These are phyloP conservation scores for Backusella luteola DNA, from an alignment of 192 early-diverging fungal species.

Conservation along the genomic window DNA sequence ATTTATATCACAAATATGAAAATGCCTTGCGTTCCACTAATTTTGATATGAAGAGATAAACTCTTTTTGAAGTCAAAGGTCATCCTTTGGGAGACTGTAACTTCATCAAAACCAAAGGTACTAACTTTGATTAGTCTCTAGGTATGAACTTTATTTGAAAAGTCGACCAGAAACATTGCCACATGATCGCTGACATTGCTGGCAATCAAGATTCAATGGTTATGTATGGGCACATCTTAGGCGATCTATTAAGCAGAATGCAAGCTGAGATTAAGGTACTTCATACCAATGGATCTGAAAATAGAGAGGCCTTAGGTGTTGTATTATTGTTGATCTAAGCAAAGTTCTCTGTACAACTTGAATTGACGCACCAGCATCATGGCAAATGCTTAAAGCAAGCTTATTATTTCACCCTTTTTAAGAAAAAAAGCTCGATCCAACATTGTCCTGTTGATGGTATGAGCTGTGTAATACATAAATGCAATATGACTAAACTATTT, in stretches of 20 bases:
- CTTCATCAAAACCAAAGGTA: neutral
- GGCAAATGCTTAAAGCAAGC: neutral
- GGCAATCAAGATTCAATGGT: constrained; percentile 88
- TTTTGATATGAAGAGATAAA: neutral
- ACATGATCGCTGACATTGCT: constrained; percentile 93
- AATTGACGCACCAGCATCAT: neutral
- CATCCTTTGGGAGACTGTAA: neutral
- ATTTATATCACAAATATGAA: neutral
- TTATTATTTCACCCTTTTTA: neutral
- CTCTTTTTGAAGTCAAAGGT: neutral
- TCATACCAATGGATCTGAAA: neutral
- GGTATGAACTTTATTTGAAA: constrained; percentile 91
- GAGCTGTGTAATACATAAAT: neutral
- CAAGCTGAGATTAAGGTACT: neutral
- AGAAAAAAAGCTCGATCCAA: neutral
- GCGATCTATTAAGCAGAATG: constrained; percentile 35
- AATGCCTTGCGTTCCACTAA: neutral
- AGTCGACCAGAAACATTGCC: constrained; percentile 85
- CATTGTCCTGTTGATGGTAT: constrained; percentile 25
- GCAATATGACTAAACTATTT: neutral
- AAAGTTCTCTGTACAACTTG: neutral
- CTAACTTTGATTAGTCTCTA: neutral
- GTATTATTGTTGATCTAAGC: neutral
- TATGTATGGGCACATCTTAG: constrained; percentile 87
- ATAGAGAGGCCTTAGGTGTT: neutral